A percentile compares a stretch with the other conserved stretches of the same genome.
Evolutionary conservation across 345 rosid species (phyloP).

Genomic region (Pistacia integerrima): DNA sequence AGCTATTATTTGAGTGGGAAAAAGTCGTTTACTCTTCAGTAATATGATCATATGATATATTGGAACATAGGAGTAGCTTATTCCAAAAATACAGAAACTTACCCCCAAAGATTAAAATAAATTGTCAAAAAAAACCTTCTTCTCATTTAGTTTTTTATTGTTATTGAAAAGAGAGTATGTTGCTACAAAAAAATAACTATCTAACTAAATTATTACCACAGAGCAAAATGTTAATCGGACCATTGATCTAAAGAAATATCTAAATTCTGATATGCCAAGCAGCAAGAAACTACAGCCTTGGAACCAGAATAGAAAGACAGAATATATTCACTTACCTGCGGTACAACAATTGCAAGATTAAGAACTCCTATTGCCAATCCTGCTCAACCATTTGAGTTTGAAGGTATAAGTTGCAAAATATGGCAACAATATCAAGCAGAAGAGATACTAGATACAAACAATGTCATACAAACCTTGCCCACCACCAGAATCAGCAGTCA

Average conservation of each 20-base stretch:
- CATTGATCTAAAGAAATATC: background rate
- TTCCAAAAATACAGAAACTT: background rate
- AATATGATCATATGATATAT: background rate
- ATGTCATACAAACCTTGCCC: conserved; percentile 70
- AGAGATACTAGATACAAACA: conserved; percentile 1
- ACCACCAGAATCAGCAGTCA: conserved; percentile 95
- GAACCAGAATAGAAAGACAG: conserved; percentile 5
- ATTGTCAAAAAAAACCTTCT: background rate
- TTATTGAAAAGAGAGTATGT: background rate
- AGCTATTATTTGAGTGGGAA: no score
- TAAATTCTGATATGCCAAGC: conserved; percentile 9
- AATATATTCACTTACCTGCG: conserved; percentile 55
- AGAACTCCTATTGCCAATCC: conserved; percentile 97
- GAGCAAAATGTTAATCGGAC: background rate
- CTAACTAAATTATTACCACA: background rate
- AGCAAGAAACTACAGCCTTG: background rate
- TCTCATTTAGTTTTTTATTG: background rate
- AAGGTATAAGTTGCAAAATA: background rate
- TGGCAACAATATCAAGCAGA: background rate
- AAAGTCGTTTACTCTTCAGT: no score
- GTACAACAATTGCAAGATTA: conserved; percentile 91
- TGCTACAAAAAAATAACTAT: background rate
- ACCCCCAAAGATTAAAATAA: background rate
- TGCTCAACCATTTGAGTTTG: conserved; percentile 31
- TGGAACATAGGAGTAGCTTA: background rate